Evolutionary conservation across 352 stramenopile species (phyloP), one percentile per base, ranked within the genome.

Genomic region (Hyaloperonospora brassicae): DNA sequence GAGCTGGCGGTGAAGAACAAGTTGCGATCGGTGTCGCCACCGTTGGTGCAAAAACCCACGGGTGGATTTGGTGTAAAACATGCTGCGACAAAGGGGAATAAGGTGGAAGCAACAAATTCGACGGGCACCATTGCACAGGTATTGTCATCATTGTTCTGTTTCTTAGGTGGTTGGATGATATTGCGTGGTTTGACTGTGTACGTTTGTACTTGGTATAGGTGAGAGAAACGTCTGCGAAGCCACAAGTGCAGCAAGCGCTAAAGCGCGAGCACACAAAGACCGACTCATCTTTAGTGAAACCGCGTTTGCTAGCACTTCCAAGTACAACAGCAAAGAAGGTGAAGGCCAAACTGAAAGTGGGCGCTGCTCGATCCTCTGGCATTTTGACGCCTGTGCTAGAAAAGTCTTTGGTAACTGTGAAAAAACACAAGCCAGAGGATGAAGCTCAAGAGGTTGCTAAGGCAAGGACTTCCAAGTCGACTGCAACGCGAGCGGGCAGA

Each of bases 71-170:
- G 27, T 34, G 27, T 34, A 4, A 8, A 34, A 34, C 27, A 34
- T 45, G 2, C 22, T 46, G 41, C 30, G 45, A 14, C 35, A 36
- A 45, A 22, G 23, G 62, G 48, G 13, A 36, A 12, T 4, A 13
- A 43, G 50, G 25, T 8, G 35, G 6, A 17, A 50, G 27, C 12
- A 17, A 23, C 30, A 21, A 54, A 42, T 57, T 44, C 36, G n/a
- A 70, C 60, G 41, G 39, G 38, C 9, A 66, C 52, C 6, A 40
- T 47, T 27, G 36, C 39, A 41, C 58, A 62, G 43, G 43, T 58
- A 39, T 21, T 14, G n/a, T 21, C 10, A 42, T 34, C 4, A 34
- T 34, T 8, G 27, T 34, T 34, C 8, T 34, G 17, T 34, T 4
- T 34, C 8, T 34, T 34, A 8, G 27, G 4, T 34, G 27, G 27